Percentiles rank a stretch among this genome's conserved stretches.
Conservation (phyloP, 495 filamentous ascomycete species). For the Penicillium cinerascens region DNA sequence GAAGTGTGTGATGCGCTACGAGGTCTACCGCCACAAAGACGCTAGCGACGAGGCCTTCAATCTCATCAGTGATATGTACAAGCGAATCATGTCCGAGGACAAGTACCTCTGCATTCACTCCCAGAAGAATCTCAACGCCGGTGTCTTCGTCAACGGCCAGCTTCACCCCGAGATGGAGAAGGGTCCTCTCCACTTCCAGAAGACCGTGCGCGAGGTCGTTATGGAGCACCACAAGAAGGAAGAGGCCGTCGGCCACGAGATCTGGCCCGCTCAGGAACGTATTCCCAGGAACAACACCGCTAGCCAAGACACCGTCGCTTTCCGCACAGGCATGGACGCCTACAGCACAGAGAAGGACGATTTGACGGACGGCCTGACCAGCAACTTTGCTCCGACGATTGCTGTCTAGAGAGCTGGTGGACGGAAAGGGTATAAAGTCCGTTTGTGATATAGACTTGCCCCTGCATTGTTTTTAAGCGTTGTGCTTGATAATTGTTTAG, state of each 20-base stretch:
- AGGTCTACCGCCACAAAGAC: constrained; percentile 48
- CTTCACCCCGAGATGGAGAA: constrained; percentile 46
- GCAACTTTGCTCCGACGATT: constrained; percentile 7
- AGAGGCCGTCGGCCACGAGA: constrained; percentile 29
- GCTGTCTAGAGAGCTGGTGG: constrained; percentile 4
- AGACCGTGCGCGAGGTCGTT: constrained; percentile 37
- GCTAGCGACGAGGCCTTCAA: constrained; percentile 42
- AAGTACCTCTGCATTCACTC: constrained; percentile 43
- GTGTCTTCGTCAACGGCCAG: constrained; percentile 47
- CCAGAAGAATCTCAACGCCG: constrained; percentile 48
- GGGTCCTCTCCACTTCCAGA: constrained; percentile 48
- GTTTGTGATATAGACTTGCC: not conserved
- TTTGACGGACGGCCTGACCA: constrained; percentile 4
- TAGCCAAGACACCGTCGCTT: not conserved
- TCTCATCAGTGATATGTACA: constrained; percentile 42
- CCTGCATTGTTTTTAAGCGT: not conserved
- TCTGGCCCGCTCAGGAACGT: constrained; percentile 37
- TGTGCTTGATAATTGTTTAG: not conserved
- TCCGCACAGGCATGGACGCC: constrained; percentile 3
- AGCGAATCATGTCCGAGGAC: constrained; percentile 46
- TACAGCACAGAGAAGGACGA: constrained; percentile 3
- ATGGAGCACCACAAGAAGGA: constrained; percentile 35
- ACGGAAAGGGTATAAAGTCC: not conserved
- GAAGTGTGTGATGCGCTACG: constrained; percentile 39
- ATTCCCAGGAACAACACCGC: not conserved